A percentile compares a stretch with the other conserved stretches of the same genome.
Conservation (phyloP, 805 yeast genomes). For the Cyberlindnera veronae region DNA sequence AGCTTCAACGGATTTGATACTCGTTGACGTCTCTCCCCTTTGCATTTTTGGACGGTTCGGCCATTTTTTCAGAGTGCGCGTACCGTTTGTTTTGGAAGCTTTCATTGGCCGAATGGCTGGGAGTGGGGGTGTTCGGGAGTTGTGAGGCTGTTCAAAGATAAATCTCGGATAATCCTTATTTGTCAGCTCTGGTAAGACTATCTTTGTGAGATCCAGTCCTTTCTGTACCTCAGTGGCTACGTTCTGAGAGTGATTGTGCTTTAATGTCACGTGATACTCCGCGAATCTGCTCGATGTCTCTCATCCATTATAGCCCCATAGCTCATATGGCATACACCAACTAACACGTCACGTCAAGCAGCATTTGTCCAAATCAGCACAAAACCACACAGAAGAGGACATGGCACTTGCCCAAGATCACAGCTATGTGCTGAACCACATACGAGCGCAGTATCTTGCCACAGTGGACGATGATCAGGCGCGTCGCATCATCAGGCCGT, state of each 20-base stretch:
- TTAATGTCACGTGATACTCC: not conserved
- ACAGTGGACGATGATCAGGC: slow-evolving; percentile 24
- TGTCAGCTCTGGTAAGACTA: no score
- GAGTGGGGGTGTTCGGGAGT: no score
- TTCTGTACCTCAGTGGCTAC: no score
- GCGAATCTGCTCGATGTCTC: not conserved
- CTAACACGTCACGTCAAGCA: not conserved
- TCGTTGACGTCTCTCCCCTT: not conserved
- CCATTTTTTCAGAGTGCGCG: not conserved
- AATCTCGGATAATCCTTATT: no score
- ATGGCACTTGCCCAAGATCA: slow-evolving; percentile 21
- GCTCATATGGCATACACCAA: not conserved
- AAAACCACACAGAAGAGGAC: no score
- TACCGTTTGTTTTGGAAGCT: not conserved
- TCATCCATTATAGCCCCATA: not conserved
- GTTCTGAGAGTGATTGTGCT: not conserved
- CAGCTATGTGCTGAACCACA: slow-evolving; percentile 16
- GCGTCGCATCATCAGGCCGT: slow-evolving; percentile 24
- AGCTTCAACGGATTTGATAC: not conserved
- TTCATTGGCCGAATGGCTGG: not conserved
- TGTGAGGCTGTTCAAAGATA: no score
- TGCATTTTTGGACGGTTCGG: not conserved
- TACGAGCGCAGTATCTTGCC: slow-evolving; percentile 22
- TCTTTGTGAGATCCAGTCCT: no score
- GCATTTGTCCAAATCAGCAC: not conserved